Conservation (phyloP, 23 red algal species). For the Gracilaria gracilis region DNA sequence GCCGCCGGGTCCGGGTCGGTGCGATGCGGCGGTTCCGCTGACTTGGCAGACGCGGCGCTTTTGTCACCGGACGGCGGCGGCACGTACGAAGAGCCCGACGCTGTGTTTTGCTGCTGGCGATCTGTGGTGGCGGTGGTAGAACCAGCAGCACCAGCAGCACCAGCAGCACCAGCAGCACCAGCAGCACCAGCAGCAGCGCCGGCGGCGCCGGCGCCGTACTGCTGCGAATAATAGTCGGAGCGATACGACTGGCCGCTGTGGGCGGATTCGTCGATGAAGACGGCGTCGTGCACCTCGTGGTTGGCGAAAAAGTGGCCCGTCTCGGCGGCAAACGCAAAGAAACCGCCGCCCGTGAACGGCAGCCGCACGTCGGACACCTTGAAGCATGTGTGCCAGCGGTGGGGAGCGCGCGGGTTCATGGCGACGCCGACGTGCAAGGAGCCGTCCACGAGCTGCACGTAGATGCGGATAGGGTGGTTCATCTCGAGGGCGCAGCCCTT, state of each 20-base stretch:
- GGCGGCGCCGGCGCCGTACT: not conserved
- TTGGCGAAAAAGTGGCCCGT: constrained; percentile 83
- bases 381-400: constrained; percentile 80
- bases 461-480: constrained; percentile 57
- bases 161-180: too few relatives aligned
- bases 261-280: constrained; percentile 46
- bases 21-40: not conserved
- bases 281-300: constrained; percentile 75
- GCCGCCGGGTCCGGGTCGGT: constrained; percentile 34
- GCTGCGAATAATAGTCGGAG: constrained; percentile 40
- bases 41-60: not conserved
- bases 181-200: not conserved
- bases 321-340: constrained; percentile 74
- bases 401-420: constrained; percentile 55
- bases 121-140: not conserved
- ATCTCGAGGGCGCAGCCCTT: constrained; percentile 70
- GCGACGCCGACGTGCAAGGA: constrained; percentile 64
- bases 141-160: not conserved
- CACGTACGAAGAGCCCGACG: constrained; percentile 4
- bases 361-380: constrained; percentile 53
- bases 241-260: constrained; percentile 40
- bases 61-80: not conserved
- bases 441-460: constrained; percentile 63
- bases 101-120: not conserved
- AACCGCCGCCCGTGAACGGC: constrained; percentile 53